Base-by-base conservation (phyloP, 768 basidiomycete species). In the Lanmaoa pseudosensibilis region DNA sequence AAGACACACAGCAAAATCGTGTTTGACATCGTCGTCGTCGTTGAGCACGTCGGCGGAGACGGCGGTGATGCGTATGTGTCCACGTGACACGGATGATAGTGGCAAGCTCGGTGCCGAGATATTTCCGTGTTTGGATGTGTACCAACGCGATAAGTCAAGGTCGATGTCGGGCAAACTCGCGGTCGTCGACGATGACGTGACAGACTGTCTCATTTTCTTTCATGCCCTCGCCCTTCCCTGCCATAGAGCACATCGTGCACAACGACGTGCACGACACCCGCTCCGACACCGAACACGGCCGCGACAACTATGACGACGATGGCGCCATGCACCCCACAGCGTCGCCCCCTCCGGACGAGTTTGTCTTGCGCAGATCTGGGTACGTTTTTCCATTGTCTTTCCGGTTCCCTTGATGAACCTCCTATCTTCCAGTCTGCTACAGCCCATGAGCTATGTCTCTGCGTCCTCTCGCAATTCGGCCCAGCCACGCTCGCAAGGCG, bases 361-460 rank as follows among this genome's bases (percentile, higher is more conserved):
- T 75, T 25, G 74, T 77, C 18, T 69, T 84, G 63, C 78, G 75
- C 66, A 71, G 84, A 64, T 80, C 83, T 43, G 83, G 83, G 84
- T 84, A 65, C 71, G 81, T 76, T 40, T 40, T 4, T 27, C 6
- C 36, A 0, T 30, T 13, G 0, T 46, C 2, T 56, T 38, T 53
- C n/a, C 6, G 16, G 3, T 8, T 4, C 33, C 13, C 40, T 21
- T 8, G 8, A 36, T 3, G 16, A 15, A 63, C 27, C 43, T 44
- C 32, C 38, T 45, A 40, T 68, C n/a, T 15, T 13, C 16, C 34
- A 87, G 86, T 30, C 74, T 87, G 57, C 76, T 88, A 18, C 85
- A 85, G 63, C 74, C 83, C 18, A 77, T 74, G 58, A 81, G 79
- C 58, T 83, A 78, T 65, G 57, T 71, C 64, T 65, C 65, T 51